These are phyloP conservation scores for Oryza officinalis DNA, from an alignment of 176 grass and related monocot species.

Conservation along the genomic window DNA sequence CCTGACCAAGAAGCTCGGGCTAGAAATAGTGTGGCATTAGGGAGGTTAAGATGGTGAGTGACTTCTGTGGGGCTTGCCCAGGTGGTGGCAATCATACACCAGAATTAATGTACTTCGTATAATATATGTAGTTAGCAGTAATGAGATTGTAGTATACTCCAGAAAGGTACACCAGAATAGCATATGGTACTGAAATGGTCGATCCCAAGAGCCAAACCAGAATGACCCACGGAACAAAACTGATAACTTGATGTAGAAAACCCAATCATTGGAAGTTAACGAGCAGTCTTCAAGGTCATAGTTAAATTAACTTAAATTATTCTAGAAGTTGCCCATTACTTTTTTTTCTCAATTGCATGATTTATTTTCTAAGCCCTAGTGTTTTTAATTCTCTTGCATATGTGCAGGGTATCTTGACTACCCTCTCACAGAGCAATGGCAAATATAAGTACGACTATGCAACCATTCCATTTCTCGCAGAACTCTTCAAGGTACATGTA, in stretches of 20 bases:
- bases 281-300: neutral
- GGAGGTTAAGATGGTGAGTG: neutral
- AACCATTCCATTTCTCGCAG: slow-evolving; percentile 90
- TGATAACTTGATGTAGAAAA: neutral
- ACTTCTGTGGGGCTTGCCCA: neutral
- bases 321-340: slow-evolving; percentile 4
- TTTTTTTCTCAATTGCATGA: slow-evolving; percentile 4
- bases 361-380: neutral
- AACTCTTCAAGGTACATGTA: slow-evolving; percentile 76
- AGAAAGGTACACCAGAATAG: neutral
- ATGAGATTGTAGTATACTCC: neutral
- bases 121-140: too few relatives aligned
- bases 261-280: neutral
- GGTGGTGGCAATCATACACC: too few relatives aligned
- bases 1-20: neutral
- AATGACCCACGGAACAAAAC: neutral
- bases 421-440: slow-evolving; percentile 84
- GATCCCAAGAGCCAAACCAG: neutral
- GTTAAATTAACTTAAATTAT: slow-evolving; percentile 31
- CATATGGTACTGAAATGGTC: neutral
- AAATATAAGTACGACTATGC: slow-evolving; percentile 91
- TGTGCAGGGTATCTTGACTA: slow-evolving; percentile 88
- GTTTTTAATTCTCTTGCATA: slow-evolving; percentile 28
- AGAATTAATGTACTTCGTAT: too few relatives aligned
- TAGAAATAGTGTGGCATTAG: neutral